Evolutionary conservation across 202 grass and related monocot species (phyloP), one percentile per base, ranked within the genome.

Genomic region (Musa balbisiana): DNA sequence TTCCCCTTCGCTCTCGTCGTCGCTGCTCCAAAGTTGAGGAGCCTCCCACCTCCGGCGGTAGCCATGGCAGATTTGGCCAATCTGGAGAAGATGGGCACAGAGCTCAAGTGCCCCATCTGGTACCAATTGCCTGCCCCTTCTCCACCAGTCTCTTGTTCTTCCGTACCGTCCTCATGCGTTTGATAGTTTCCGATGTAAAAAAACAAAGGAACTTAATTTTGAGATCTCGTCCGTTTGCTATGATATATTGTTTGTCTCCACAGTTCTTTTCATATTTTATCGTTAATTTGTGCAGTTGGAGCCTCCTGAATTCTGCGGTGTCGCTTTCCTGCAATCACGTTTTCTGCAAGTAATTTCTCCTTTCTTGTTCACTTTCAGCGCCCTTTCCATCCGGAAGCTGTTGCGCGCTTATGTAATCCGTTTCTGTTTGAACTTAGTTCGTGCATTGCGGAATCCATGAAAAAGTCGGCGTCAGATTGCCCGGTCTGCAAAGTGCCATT

Each of bases 21-120:
- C n/a, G 43, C 49, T 1, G 27, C 77, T 19, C 51, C 51, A 33
- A 16, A 49, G 50, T 12, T 1, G 68, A 24, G 64, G 72, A 82
- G 24, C 51, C 16, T 62, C 33, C 4, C 0, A 4, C 5, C 33
- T 0, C 33, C 33, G 33, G 60, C 77, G 67, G 52, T 3, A 78
- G 66, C 49, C 49, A 97, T 97, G 90, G 88, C 86, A 70, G 88
- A 93, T 62, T 52, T 73, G 72, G 82, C 53, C 27, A 73, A 90
- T 78, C 88, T 97, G 24, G 93, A 97, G 90, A 89, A 73, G 84
- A 87, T 97, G 84, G 90, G 88, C 17, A 84, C 63, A 56, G 93
- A 97, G 81, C 90, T 97, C 83, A 89, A 89, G 69, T 97, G 90
- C 79, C 93, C 93, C 59, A 97, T 93, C 71, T 97, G 93, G 90